Evolutionary conservation across 805 yeast genomes (phyloP), one percentile per base, ranked within the genome.

Genomic region (Metschnikowia cerradonensis): DNA sequence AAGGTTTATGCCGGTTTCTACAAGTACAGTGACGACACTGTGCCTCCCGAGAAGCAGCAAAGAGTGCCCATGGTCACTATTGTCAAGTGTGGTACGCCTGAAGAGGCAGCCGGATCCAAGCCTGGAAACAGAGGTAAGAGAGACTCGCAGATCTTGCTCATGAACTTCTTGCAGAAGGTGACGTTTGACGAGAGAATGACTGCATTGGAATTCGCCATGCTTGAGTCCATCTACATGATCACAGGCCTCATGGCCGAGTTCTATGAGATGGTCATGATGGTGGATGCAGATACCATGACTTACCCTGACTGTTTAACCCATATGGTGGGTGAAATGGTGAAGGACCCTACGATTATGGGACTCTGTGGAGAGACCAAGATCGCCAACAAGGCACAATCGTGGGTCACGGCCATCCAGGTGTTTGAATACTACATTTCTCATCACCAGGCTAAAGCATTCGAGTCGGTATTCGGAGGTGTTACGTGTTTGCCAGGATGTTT

Each of bases 61-160:
- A 78, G 90, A 56, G 88, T 88, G 22, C 97, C 97, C 1, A 75
- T 90, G 57, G 64, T 91, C 20, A 73, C 84, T 31, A 75, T 91
- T 60, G 95, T 88, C 31, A 90, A 90, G 66, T 87, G 95, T 68
- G 97, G 97, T 53, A 85, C 96, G 0, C 89, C 90, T 11, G 83
- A 76, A 20, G 96, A 90, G 66, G 83, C 81, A 32, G 76, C 78
- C 13, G 75, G 84, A 3, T 65, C 77, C 19, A 73, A 73, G 63
- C 96, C 96, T 4, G 97, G 97, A 58, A 90, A 90, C 67, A 84
- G 97, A 76, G 97, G 97, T 70, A 90, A 90, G 68, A 87, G 97
- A 72, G 97, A 90, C 65, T 88, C 97, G 20, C 97, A 90, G 67
- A 84, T 90, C 52, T 84, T 90, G 54, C 73, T 90, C 60, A 90